phyloP scores from a whole-genome alignment of 225 moss, liverwort and hornwort species.

The Thuidium tamariscinum region DNA sequence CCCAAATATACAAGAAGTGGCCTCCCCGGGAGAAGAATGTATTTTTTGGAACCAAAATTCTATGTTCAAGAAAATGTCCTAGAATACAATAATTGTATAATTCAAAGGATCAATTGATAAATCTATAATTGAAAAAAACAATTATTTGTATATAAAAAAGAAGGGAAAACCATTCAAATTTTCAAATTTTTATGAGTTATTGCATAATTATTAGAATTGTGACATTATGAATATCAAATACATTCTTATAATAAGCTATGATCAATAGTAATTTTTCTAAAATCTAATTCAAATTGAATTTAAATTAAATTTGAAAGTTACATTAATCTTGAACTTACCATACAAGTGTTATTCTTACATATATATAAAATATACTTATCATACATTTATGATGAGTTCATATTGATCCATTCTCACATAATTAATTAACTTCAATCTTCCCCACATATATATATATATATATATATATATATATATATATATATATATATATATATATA shows the following conservation, averaged over 20 bases:
- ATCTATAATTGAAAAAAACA: background rate
- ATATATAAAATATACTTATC: background rate
- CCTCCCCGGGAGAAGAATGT: no score
- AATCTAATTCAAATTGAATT: background rate
- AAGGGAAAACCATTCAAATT: fast-evolving
- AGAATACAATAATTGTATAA: background rate
- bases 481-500: no score
- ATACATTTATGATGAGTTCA: background rate
- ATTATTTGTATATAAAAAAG: background rate
- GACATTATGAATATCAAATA: background rate
- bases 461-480: no score
- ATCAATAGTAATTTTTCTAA: background rate
- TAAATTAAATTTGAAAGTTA: background rate
- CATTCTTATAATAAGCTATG: fast-evolving
- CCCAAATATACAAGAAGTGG: no score
- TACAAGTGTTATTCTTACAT: background rate
- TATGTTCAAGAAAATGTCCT: no score
- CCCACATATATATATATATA: no score
- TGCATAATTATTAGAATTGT: no score
- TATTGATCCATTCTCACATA: background rate
- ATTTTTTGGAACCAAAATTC: no score
- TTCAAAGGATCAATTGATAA: background rate
- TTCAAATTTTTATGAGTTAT: no score
- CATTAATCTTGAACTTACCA: fast-evolving
- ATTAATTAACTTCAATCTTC: background rate